phyloP scores from a whole-genome alignment of 371 early-diverging fungal genomes.

The Encephalitozoon romaleae region DNA sequence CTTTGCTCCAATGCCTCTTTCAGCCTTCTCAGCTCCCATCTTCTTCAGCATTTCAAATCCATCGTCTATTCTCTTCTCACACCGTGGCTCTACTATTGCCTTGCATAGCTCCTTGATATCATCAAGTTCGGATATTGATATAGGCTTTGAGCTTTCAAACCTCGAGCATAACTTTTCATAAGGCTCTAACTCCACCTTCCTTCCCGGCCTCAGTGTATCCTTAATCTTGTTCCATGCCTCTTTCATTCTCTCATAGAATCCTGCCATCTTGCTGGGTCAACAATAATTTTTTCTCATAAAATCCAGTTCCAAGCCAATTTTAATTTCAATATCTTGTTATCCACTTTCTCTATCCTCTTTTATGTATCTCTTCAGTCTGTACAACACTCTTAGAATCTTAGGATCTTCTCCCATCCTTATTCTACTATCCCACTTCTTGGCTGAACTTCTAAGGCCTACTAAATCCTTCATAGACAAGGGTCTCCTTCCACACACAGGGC shows the following conservation, averaged over 20 bases:
- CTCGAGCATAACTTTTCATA: not conserved
- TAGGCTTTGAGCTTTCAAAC: not conserved
- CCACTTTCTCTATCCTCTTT: not conserved
- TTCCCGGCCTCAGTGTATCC: not conserved
- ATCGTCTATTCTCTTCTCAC: not conserved
- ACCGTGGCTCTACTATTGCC: constrained; percentile 3
- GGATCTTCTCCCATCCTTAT: not conserved
- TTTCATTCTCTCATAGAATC: not conserved
- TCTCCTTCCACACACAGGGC: constrained; percentile 12
- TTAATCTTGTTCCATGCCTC: not conserved
- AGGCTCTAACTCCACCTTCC: not conserved
- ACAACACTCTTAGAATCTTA: not conserved
- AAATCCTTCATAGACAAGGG: not conserved
- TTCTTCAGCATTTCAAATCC: constrained; percentile 10
- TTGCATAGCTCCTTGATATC: not conserved
- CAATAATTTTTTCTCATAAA: constrained; percentile 10
- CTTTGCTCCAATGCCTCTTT: not conserved
- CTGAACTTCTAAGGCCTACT: too few relatives aligned
- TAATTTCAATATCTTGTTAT: not conserved
- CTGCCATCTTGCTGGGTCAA: not conserved
- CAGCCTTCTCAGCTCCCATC: not conserved
- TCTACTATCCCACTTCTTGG: too few relatives aligned
- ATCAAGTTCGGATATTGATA: constrained; percentile 1
- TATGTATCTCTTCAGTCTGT: not conserved
- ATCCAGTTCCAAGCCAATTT: not conserved